A percentile compares a stretch with the other conserved stretches of the same genome.
Conservation (phyloP, 2,329 filamentous ascomycete species). For the Colletotrichum euphorbiae region DNA sequence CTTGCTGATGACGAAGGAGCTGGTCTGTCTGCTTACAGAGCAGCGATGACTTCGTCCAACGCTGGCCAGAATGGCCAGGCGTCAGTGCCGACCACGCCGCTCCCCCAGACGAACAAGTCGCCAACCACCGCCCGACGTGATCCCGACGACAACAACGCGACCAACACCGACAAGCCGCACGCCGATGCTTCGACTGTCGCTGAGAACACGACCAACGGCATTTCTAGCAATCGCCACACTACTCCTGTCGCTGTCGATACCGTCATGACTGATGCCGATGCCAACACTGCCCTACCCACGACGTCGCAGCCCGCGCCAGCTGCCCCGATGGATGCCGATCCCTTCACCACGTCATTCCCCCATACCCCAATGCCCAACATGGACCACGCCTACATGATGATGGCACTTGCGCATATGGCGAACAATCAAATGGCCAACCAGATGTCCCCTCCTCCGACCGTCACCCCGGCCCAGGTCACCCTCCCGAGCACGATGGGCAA, state of each 20-base stretch:
- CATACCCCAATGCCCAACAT: constrained; percentile 48
- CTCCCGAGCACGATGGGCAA: constrained; percentile 53
- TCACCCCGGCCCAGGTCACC: constrained; percentile 60
- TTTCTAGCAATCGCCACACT: constrained; percentile 6
- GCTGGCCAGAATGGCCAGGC: constrained; percentile 51
- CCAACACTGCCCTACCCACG: constrained; percentile 42
- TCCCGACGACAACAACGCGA: constrained; percentile 37
- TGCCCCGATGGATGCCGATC: constrained; percentile 42
- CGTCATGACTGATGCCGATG: constrained; percentile 33
- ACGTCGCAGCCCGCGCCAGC: constrained; percentile 38
- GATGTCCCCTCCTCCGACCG: constrained; percentile 57
- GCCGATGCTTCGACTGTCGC: constrained; percentile 27
- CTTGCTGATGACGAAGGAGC: constrained; percentile 64
- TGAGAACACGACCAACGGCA: constrained; percentile 18
- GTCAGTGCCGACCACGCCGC: constrained; percentile 42
- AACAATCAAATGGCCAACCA: constrained; percentile 47
- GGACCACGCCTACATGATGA: constrained; percentile 58
- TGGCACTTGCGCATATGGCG: constrained; percentile 57
- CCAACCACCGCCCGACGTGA: constrained; percentile 15
- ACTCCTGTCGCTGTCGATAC: constrained; percentile 24
- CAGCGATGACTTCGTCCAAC: constrained; percentile 72
- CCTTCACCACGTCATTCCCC: constrained; percentile 50
- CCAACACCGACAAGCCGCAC: constrained; percentile 40
- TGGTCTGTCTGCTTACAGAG: constrained; percentile 55
- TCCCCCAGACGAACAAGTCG: constrained; percentile 33